Evolutionary conservation across 257 asterid genomes (phyloP).

Genomic region (Coffea eugenioides): DNA sequence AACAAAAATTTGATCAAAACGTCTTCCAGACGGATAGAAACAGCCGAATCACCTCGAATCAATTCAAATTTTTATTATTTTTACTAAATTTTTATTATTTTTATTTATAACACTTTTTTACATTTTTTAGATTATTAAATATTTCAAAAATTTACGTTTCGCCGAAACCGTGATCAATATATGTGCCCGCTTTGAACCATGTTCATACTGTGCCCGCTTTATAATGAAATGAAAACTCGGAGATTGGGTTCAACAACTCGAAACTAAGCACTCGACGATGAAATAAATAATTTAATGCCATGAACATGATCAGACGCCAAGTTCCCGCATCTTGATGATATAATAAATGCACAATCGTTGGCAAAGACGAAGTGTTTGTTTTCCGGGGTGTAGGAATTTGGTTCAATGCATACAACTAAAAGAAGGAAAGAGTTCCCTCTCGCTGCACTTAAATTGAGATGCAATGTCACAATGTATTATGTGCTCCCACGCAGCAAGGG

Average conservation of each 20-base stretch:
- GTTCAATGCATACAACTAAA: not conserved
- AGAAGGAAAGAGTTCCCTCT: too few species aligned
- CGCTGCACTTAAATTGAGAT: not conserved
- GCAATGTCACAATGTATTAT: constrained; percentile 15
- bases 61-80: too few species aligned
- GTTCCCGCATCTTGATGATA: not conserved
- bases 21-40: too few species aligned
- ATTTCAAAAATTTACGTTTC: too few species aligned
- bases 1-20: too few species aligned
- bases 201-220: not conserved
- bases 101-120: too few species aligned
- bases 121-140: too few species aligned
- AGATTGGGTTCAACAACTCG: not conserved
- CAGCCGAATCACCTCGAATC: too few species aligned
- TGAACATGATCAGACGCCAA: not conserved
- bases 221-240: not conserved
- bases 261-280: not conserved
- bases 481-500: constrained; percentile 58
- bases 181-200: too few species aligned
- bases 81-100: too few species aligned
- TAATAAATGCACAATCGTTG: constrained; percentile 2
- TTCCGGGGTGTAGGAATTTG: not conserved
- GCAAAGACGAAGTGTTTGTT: not conserved
- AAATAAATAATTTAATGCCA: not conserved
- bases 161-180: too few species aligned